These are phyloP conservation scores for Penicillium olsonii DNA, from an alignment of 2,329 filamentous ascomycete species.

Conservation along the genomic window DNA sequence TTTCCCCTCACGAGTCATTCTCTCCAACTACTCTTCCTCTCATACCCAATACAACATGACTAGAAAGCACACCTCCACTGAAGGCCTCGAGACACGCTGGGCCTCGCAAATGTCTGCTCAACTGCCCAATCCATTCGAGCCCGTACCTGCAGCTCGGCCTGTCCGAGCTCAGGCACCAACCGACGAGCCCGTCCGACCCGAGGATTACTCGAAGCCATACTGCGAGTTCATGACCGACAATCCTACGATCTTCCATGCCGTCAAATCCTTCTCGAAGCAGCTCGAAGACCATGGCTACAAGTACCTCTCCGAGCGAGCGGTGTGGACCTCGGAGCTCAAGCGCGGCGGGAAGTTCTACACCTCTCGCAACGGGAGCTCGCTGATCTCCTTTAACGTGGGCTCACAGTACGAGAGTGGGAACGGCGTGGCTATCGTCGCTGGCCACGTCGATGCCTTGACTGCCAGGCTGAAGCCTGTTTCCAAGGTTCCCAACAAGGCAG, in stretches of 20 bases:
- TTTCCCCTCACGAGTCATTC: slow-evolving; percentile 21
- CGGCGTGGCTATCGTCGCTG: slow-evolving; percentile 83
- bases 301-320: slow-evolving; percentile 73
- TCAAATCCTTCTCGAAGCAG: slow-evolving; percentile 74
- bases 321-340: slow-evolving; percentile 72
- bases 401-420: slow-evolving; percentile 79
- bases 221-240: slow-evolving; percentile 85
- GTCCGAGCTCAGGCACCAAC: slow-evolving; percentile 18
- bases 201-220: slow-evolving; percentile 78
- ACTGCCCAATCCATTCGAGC: slow-evolving; percentile 24
- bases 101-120: slow-evolving; percentile 32
- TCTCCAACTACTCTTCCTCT: slow-evolving; percentile 12
- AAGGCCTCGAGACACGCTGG: slow-evolving; percentile 32
- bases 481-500: slow-evolving; percentile 77
- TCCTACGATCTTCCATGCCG: slow-evolving; percentile 90
- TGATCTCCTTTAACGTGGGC: slow-evolving; percentile 85
- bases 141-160: slow-evolving; percentile 15
- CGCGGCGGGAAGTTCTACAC: slow-evolving; percentile 86
- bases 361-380: slow-evolving; percentile 78
- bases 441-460: slow-evolving; percentile 90
- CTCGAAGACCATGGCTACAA: slow-evolving; percentile 72
- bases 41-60: slow-evolving; percentile 30
- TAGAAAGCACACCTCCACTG: slow-evolving; percentile 27
- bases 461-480: slow-evolving; percentile 90
- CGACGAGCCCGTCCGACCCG: slow-evolving; percentile 39